Evolutionary conservation across 2,329 filamentous ascomycete species (phyloP), one percentile per base, ranked within the genome.

Genomic region (Paraconiothyrium brasiliense): DNA sequence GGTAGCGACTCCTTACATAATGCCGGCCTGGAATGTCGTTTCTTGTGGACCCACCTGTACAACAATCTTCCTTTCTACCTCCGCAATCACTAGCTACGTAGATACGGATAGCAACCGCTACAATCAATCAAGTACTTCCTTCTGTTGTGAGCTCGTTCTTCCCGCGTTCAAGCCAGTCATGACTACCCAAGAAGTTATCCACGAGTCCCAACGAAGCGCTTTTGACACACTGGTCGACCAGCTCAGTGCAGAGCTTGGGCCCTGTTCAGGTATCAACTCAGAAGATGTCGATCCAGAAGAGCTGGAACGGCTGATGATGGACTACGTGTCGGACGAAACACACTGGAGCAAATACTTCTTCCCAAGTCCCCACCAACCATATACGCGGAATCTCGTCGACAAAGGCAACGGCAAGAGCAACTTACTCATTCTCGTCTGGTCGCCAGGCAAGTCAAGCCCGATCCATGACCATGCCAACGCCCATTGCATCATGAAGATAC

Each of bases 401-500:
- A 90, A 93, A 75, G 92, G 93, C 2, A 97, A 97, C 70, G 93
- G 89, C 61, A 92, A 92, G 78, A 89, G 88, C 72, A 92, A 92
- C 71, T 77, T 92, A 76, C 86, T 97, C 64, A 87, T 97, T 51
- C 87, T 97, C 44, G 93, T 97, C 43, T 97, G 94, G 94, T 90
- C 89, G 16, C 93, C 94, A 0, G 91, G 91, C 55, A 92, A 92
- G 80, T 87, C 87, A 41, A 94, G 91, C 71, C 90, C 91, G 11
- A 93, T 97, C 74, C 94, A 97, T 76, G 94, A 97, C 61, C 83
- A 84, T 69, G 81, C 82, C 47, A 92, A 94, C 64, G 92, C 93
- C 43, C 94, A 97, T 77, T 97, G 94, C 79, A 83, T 97, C 70
- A 97, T 97, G 92, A 97, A 89, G 78, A 89, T 94, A 67, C 85